phyloP scores from a whole-genome alignment of 306 rosid genomes.

The Pyrus communis region DNA sequence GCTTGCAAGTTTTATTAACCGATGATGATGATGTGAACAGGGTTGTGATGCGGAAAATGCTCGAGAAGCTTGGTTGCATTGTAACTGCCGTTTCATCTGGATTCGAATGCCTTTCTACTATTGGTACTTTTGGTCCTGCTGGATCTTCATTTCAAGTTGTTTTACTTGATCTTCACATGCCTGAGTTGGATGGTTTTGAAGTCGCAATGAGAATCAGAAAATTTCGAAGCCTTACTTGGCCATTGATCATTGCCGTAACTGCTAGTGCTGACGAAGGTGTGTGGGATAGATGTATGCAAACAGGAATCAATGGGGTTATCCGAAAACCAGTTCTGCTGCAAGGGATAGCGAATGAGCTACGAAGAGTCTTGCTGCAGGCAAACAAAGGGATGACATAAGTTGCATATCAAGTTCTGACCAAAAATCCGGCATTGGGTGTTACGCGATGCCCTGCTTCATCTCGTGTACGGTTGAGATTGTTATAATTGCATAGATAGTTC shows the following conservation, averaged over 20 bases:
- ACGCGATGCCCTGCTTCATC: not conserved
- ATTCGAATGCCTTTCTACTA: slow-evolving; percentile 66
- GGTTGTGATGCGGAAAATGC: slow-evolving; percentile 74
- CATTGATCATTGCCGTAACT: slow-evolving; percentile 66
- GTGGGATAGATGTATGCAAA: slow-evolving; percentile 78
- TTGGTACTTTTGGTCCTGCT: slow-evolving; percentile 54
- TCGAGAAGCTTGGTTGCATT: slow-evolving; percentile 79
- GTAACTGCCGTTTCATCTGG: slow-evolving; percentile 79
- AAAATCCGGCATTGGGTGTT: slow-evolving; percentile 12
- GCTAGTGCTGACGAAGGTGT: slow-evolving; percentile 67
- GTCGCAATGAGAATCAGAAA: slow-evolving; percentile 72
- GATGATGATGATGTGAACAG: slow-evolving; percentile 90
- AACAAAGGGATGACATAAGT: slow-evolving; percentile 40
- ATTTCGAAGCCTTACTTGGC: slow-evolving; percentile 72
- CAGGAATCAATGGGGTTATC: slow-evolving; percentile 74
- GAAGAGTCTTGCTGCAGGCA: slow-evolving; percentile 67
- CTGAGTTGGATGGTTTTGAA: slow-evolving; percentile 77
- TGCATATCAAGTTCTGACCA: slow-evolving; percentile 17
- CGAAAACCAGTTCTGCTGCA: slow-evolving; percentile 75
- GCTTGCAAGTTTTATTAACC: slow-evolving; percentile 67
- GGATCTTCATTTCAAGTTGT: slow-evolving; percentile 60
- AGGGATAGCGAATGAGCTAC: slow-evolving; percentile 73
- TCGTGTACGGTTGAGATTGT: slow-evolving; percentile 9
- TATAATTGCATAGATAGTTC: slow-evolving; percentile 11
- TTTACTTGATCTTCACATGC: slow-evolving; percentile 81